Evolutionary conservation across 129 eudicot species (phyloP), one percentile per base, ranked within the genome.

Genomic region (Centaurea solstitialis): DNA sequence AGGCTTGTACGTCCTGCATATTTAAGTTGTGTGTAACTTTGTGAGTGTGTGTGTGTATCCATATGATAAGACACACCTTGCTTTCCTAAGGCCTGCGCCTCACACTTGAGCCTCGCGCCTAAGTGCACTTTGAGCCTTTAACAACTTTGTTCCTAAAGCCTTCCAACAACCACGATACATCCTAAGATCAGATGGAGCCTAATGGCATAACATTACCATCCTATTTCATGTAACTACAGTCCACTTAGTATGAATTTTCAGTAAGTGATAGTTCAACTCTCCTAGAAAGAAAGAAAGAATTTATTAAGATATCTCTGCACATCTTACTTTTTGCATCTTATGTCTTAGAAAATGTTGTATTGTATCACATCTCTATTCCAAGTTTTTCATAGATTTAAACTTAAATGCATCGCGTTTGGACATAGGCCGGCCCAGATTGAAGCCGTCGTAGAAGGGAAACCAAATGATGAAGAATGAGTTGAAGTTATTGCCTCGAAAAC

Each of bases 371-470:
- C 20, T 47, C 61, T 47, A 47, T 47, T 47, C 18, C 61, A 13
- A 2, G 30, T 26, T 26, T 26, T 26, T 26, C 30, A 26, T 26
- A 26, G 61, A 47, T 2, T 47, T 13, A 13, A 15, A 12, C 61
- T 12, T 47, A 15, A 47, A 47, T n/a, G 18, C 18, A 47, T 47
- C 2, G 30, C 2, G 30, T 26, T 26, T 26, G 30, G 30, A 26
- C 30, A 26, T 26, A 26, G 30, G 30, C 30, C 30, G 30, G 30
- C 30, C 30, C 2, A 0, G 30, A 80, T 18, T 38, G 77, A 80
- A 76, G 35, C 67, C 71, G 79, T 75, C 15, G 23, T 35, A 61
- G 81, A 65, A 24, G 78, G 23, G 73, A 59, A 79, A 80, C 26
- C 61, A 75, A 65, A 23, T 76, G 78, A 62, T 22, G 73, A 85